Percentiles rank a stretch among this genome's conserved stretches.
Evolutionary conservation across 441 rosid species (phyloP).

Genomic region (Arabidopsis hybrid): DNA sequence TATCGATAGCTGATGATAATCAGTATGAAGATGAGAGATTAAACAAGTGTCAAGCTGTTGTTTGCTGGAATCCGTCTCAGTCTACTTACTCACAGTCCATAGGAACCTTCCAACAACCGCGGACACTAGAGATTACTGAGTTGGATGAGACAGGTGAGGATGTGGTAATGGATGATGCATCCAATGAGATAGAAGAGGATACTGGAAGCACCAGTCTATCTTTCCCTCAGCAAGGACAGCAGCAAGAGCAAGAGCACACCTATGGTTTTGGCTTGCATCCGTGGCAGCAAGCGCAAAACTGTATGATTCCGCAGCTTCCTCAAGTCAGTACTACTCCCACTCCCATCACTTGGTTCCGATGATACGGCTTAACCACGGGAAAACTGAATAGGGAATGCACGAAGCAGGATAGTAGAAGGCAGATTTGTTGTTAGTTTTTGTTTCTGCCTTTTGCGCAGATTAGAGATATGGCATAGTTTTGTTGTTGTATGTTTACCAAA

Average conservation of each 20-base stretch:
- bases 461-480: slow-evolving; percentile 4
- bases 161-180: slow-evolving; percentile 36
- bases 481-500: slow-evolving; percentile 7
- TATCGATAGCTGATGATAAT: slow-evolving; percentile 14
- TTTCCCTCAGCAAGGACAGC: slow-evolving; percentile 9
- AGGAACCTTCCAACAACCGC: slow-evolving; percentile 29
- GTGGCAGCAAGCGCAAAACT: slow-evolving; percentile 65
- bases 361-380: background rate
- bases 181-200: slow-evolving; percentile 59
- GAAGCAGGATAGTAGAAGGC: background rate
- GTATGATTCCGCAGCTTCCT: slow-evolving; percentile 62
- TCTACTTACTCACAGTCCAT: slow-evolving; percentile 13
- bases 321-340: slow-evolving; percentile 56
- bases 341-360: slow-evolving; percentile 69
- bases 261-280: slow-evolving; percentile 46
- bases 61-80: slow-evolving; percentile 69
- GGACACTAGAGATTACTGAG: slow-evolving; percentile 52
- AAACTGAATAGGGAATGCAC: too few relatives aligned
- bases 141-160: slow-evolving; percentile 56
- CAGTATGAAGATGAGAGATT: background rate
- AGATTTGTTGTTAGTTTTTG: slow-evolving; percentile 9
- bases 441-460: background rate
- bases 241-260: slow-evolving; percentile 11
- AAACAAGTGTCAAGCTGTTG: slow-evolving; percentile 56
- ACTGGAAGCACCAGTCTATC: slow-evolving; percentile 25